Conservation (phyloP, 129 eudicot genomes). For the Centrapalus pauciflorus region DNA sequence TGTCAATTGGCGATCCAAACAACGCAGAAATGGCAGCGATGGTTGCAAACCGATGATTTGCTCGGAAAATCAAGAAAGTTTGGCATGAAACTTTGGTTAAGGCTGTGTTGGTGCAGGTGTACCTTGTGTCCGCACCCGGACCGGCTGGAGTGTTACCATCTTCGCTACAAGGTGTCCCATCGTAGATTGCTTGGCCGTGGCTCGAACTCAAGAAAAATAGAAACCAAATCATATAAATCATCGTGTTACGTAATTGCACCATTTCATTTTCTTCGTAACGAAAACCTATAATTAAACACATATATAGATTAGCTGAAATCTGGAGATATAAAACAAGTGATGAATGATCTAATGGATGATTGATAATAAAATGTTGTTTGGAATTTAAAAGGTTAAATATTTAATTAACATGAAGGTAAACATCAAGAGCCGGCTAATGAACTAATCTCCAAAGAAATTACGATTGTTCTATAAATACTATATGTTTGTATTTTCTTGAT, state of each 20-base stretch:
- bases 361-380: background rate
- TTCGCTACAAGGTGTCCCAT: conserved; percentile 40
- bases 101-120: conserved; percentile 49
- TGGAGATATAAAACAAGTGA: conserved; percentile 8
- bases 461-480: background rate
- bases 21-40: conserved; percentile 42
- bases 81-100: conserved; percentile 34
- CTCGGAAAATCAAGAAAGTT: conserved; percentile 53
- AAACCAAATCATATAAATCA: conserved; percentile 29
- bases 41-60: conserved; percentile 37
- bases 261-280: conserved; percentile 1
- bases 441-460: conserved; percentile 2
- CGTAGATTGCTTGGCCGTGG: conserved; percentile 43
- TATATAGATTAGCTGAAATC: background rate
- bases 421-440: conserved; percentile 37
- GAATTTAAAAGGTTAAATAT: no score
- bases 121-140: no score
- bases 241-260: conserved; percentile 20
- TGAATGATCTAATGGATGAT: conserved; percentile 6
- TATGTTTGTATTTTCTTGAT: conserved; percentile 22
- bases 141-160: conserved; percentile 23
- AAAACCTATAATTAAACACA: background rate
- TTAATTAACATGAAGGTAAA: conserved; percentile 4
- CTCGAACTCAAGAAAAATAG: conserved; percentile 15
- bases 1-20: conserved; percentile 25